Evolutionary conservation across 345 rosid species (phyloP).

Genomic region (Rhizophora apiculata): DNA sequence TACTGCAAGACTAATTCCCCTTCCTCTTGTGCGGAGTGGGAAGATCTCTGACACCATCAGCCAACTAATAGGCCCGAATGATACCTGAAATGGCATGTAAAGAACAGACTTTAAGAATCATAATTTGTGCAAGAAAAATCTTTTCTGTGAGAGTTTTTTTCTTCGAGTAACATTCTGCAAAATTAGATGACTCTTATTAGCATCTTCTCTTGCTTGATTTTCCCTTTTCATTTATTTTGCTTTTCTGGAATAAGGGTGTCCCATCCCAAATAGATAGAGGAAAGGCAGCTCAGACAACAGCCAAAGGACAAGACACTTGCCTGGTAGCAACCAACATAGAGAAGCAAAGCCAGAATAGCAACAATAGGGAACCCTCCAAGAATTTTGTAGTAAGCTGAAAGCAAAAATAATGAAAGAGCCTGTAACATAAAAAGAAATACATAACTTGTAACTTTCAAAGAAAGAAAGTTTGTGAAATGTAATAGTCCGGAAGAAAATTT

Average conservation of each 20-base stretch:
- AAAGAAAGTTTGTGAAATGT: neutral
- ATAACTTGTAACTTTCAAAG: conserved; percentile 2
- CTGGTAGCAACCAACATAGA: conserved; percentile 33
- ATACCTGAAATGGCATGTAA: conserved; percentile 16
- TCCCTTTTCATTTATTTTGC: neutral
- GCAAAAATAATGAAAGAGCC: conserved; percentile 30
- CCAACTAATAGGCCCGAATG: conserved; percentile 40
- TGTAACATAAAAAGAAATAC: conserved; percentile 10
- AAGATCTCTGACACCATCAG: conserved; percentile 36
- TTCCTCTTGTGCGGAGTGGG: conserved; percentile 34
- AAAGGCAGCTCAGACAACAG: neutral
- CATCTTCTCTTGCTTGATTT: neutral
- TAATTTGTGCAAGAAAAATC: too few species aligned
- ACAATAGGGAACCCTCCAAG: conserved; percentile 29
- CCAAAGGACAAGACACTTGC: conserved; percentile 28
- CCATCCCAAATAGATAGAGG: conserved; percentile 3
- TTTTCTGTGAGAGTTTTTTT: too few species aligned
- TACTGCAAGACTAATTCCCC: conserved; percentile 36
- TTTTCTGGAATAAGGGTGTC: neutral
- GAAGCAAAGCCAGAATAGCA: conserved; percentile 32
- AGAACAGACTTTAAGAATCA: conserved; percentile 16
- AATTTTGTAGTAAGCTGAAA: conserved; percentile 33
- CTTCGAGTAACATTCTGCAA: too few species aligned
- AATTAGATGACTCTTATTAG: too few species aligned
- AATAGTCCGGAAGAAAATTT: neutral